Base-by-base conservation (phyloP, 2,329 filamentous ascomycete species). In the Hypomyces perniciosus region DNA sequence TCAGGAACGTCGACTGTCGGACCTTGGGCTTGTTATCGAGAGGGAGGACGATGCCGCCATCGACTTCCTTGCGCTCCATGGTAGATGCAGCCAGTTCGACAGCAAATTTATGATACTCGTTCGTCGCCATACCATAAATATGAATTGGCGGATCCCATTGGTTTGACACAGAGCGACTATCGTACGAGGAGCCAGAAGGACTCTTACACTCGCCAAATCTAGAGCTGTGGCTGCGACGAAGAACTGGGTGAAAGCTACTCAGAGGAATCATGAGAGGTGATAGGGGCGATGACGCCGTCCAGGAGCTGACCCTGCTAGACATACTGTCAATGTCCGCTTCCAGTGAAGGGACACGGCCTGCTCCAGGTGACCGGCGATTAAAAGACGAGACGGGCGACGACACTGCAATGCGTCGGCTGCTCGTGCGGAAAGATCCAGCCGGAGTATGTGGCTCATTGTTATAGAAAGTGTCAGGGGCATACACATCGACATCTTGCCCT, bases 51-150 rank as follows among this genome's bases (percentile, higher is more conserved):
- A 20, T 20, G 20, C 20, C 20, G 20, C 3, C 20, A 20, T 20
- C 20, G 20, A 20, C 20, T 20, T 20, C 20, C 4, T 44, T 31
- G 8, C 50, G 27, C 26, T n/a, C 31, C 42, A 55, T 57, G 13
- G 44, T 40, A 5, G 47, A 43, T n/a, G 43, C 13, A 5, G 68
- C 67, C 28, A 70, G 57, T 46, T 63, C 61, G 13, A 60, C 60
- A 12, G 67, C 60, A 44, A 70, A 62, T 7, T 60, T 61, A 50
- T 70, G 68, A 31, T 70, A 70, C 39, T 69, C 68, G 40, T 61
- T 62, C 2, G 66, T 62, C 4, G 62, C 61, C 44, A 61, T 61
- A 20, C 53, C 54, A 48, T 69, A 64, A 38, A 65, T 61, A 41
- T 56, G 61, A 45, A 62, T 57, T 1, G 50, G 41, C 6, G 55